Percentiles rank a stretch among this genome's conserved stretches.
Evolutionary conservation across 805 yeast species (phyloP).

Genomic region (Lachancea cidri): DNA sequence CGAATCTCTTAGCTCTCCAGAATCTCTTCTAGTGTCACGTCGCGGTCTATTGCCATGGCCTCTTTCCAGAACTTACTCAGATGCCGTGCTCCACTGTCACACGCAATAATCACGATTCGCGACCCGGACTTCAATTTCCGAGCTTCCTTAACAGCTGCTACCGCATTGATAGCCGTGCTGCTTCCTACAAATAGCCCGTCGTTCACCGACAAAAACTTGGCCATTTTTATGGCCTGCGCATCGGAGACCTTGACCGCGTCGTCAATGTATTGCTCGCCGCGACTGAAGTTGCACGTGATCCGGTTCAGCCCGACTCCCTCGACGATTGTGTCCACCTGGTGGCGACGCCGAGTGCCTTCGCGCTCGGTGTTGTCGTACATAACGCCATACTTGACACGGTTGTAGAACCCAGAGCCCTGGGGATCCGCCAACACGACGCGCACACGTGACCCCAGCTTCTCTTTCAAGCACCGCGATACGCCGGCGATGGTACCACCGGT

Average conservation of each 20-base stretch:
- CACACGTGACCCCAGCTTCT: slow-evolving; percentile 35
- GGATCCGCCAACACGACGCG: slow-evolving; percentile 82
- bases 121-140: slow-evolving; percentile 49
- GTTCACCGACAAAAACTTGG: slow-evolving; percentile 66
- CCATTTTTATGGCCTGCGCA: slow-evolving; percentile 81
- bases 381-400: slow-evolving; percentile 82
- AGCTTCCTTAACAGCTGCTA: slow-evolving; percentile 71
- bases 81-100: slow-evolving; percentile 91
- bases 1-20: slow-evolving; percentile 12
- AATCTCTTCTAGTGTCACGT: slow-evolving; percentile 34
- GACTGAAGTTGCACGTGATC: slow-evolving; percentile 71
- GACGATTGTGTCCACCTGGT: slow-evolving; percentile 90
- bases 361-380: slow-evolving; percentile 87
- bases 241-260: slow-evolving; percentile 78
- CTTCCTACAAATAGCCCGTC: slow-evolving; percentile 93
- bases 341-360: slow-evolving; percentile 91
- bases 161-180: slow-evolving; percentile 90
- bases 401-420: slow-evolving; percentile 88
- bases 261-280: slow-evolving; percentile 67
- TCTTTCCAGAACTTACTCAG: slow-evolving; percentile 87
- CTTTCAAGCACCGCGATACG: slow-evolving; percentile 68
- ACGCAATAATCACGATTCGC: slow-evolving; percentile 75
- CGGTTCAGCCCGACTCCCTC: slow-evolving; percentile 94
- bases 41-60: slow-evolving; percentile 39
- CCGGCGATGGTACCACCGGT: slow-evolving; percentile 98